Percentiles rank a stretch among this genome's conserved stretches.
Conservation (phyloP, 2,329 filamentous ascomycete species). For the Aspergillus ibericus region DNA sequence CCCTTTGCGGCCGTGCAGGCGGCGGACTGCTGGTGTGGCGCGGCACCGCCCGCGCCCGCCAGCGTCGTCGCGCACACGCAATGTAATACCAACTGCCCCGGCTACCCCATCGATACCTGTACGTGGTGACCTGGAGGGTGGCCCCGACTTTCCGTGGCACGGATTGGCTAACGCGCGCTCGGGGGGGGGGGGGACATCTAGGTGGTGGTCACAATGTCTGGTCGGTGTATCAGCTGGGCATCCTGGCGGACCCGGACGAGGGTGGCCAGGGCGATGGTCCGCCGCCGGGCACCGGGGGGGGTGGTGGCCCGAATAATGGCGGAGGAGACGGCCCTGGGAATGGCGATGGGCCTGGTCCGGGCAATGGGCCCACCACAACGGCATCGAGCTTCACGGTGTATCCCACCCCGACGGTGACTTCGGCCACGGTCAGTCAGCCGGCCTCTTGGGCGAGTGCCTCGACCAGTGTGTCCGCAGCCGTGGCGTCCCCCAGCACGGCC, state of each 20-base stretch:
- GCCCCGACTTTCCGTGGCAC: neutral
- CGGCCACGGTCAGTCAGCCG: neutral
- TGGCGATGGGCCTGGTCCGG: neutral
- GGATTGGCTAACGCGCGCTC: neutral
- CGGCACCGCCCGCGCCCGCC: neutral
- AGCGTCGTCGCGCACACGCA: neutral
- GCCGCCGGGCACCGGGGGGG: neutral
- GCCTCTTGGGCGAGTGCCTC: neutral
- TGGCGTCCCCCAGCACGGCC: neutral
- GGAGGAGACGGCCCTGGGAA: neutral
- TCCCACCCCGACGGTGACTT: neutral
- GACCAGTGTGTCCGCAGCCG: neutral
- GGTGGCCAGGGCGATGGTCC: neutral
- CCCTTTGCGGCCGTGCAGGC: neutral
- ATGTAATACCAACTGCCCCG: neutral
- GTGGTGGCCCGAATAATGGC: neutral
- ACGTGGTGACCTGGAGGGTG: neutral
- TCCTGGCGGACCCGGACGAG: neutral
- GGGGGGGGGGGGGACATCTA: neutral
- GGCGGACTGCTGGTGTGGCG: neutral
- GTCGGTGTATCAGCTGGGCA: neutral
- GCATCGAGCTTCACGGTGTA: neutral
- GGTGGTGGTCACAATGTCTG: neutral
- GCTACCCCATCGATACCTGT: neutral
- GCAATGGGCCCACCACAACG: neutral